phyloP scores from a whole-genome alignment of 179 eudicot genomes.

The Heliamphora pulchella region DNA sequence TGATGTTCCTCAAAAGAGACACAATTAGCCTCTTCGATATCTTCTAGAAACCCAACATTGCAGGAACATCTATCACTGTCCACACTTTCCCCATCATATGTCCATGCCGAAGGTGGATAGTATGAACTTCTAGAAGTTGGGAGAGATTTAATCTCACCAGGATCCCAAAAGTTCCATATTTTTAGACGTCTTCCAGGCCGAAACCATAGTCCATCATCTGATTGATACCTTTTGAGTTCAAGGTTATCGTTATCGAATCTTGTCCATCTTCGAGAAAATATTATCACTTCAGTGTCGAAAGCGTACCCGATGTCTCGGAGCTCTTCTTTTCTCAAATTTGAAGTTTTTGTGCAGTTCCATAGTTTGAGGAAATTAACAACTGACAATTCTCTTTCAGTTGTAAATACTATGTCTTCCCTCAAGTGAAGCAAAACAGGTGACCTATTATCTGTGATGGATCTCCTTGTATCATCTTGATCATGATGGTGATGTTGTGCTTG shows the following conservation, averaged over 20 bases:
- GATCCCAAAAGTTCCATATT: not conserved
- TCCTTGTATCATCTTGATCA: not conserved
- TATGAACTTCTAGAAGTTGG: not conserved
- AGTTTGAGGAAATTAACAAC: not conserved
- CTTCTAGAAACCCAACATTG: not conserved
- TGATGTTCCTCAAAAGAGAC: not conserved
- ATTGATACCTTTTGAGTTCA: not conserved
- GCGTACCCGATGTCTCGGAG: not conserved
- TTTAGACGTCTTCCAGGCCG: not conserved
- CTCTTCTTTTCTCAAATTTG: not conserved
- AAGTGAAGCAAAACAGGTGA: not conserved
- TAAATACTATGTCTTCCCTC: not conserved
- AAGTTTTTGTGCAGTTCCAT: not conserved
- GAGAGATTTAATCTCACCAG: not conserved
- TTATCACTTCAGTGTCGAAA: not conserved
- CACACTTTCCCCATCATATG: not conserved
- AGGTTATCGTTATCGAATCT: not conserved
- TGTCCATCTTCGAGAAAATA: not conserved
- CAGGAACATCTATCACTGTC: not conserved
- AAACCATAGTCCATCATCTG: not conserved
- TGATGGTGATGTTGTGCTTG: not conserved
- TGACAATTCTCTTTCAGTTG: not conserved
- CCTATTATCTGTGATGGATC: too few species aligned
- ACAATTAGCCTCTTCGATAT: not conserved
- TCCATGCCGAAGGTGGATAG: not conserved